Conservation (phyloP, 2,329 filamentous ascomycete species). For the Fonsecaea pedrosoi region DNA sequence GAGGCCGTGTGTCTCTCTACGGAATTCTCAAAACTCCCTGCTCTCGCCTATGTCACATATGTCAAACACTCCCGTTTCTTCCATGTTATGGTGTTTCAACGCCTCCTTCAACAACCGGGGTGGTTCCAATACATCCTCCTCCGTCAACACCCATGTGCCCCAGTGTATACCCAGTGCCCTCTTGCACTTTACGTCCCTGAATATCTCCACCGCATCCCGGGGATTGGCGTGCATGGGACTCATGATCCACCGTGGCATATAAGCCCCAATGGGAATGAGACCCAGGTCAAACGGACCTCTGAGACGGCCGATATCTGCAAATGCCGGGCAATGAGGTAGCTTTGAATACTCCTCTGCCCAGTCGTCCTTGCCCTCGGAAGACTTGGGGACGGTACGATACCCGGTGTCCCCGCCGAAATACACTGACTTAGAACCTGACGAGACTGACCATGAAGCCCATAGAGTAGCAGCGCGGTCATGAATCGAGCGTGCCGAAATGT, state of each 20-base stretch:
- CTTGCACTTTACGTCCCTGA: constrained; percentile 78
- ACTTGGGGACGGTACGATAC: constrained; percentile 76
- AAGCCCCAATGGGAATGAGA: constrained; percentile 91
- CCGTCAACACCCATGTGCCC: constrained; percentile 85
- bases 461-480: constrained; percentile 78
- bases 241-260: constrained; percentile 70
- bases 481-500: constrained; percentile 71
- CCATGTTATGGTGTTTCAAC: constrained; percentile 62
- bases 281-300: constrained; percentile 90
- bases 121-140: constrained; percentile 85
- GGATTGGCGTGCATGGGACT: constrained; percentile 86
- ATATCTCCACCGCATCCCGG: constrained; percentile 87
- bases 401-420: constrained; percentile 71
- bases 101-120: constrained; percentile 75
- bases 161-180: constrained; percentile 87
- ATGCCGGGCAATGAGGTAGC: constrained; percentile 77
- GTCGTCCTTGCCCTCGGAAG: constrained; percentile 71
- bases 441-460: constrained; percentile 86
- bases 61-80: constrained; percentile 78
- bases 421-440: constrained; percentile 59
- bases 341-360: constrained; percentile 71
- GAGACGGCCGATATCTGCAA: constrained; percentile 78
- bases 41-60: constrained; percentile 85
- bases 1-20: not conserved
- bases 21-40: constrained; percentile 67